Base-by-base conservation (phyloP, 768 basidiomycete genomes). In the Kwoniella dejecticola region DNA sequence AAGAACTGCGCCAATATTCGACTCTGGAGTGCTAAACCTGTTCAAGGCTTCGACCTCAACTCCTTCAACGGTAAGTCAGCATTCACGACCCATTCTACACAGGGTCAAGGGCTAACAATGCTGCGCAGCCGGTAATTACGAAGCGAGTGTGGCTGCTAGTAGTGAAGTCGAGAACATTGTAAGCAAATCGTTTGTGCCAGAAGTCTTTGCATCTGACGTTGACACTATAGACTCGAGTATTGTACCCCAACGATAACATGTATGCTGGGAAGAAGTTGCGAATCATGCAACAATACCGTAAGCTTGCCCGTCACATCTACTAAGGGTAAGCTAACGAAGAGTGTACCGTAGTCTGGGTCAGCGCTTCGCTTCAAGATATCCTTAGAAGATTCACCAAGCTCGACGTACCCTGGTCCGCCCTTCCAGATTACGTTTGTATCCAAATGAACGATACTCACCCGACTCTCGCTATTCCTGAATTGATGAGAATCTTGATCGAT, bases 241-340 rank as follows among this genome's bases (percentile, higher is more conserved):
- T 97, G 30, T 98, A 99, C 80, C 96, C 95, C 26, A 95, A 96
- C 75, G 95, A 97, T 76, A 89, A 92, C 87, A 79, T 74, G 77
- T 82, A 67, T 40, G 59, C 63, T 21, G 81, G 81, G 57, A 82
- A 81, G 68, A 75, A 77, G 45, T 71, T 82, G 23, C 87, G 95
- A 57, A 83, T 98, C 67, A 94, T 95, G 82, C 95, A 97, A 71
- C 95, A 99, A 81, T 94, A 94, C 81, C 90, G 96, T 81, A 75
- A 76, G 75, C 65, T 55, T n/a, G n/a, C 52, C 63, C 48, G 29
- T n/a, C 36, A 11, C 15, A 23, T 27, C 24, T 26, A 40, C 12
- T n/a, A n/a, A n/a, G n/a, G n/a, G n/a, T n/a, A n/a, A 13, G 40
- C 52, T 60, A 19, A 49, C 26, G 5, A 40, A n/a, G 4, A n/a